phyloP scores from a whole-genome alignment of 1,284 basidiomycete species.

The Porogramme epimiltina region DNA sequence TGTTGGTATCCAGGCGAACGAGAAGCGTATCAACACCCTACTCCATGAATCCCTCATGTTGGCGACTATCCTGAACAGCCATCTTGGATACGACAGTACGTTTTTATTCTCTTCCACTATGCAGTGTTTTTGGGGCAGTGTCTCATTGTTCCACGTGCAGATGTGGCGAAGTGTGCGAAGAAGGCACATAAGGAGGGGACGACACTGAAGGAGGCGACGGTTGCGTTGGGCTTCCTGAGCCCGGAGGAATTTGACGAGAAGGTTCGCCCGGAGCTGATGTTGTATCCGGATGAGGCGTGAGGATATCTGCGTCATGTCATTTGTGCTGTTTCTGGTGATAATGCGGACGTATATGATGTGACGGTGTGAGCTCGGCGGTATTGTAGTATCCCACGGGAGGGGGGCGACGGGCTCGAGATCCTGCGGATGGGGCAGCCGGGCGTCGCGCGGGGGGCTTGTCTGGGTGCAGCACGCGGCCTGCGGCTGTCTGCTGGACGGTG shows the following conservation, averaged over 20 bases:
- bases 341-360: slow-evolving; percentile 20
- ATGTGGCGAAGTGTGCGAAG: slow-evolving; percentile 98
- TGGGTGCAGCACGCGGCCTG: background rate
- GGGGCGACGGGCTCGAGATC: background rate
- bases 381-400: slow-evolving; percentile 5
- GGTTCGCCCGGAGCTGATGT: slow-evolving; percentile 92
- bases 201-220: slow-evolving; percentile 94
- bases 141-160: slow-evolving; percentile 41
- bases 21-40: slow-evolving; percentile 87
- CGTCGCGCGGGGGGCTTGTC: background rate
- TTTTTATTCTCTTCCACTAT: slow-evolving; percentile 25
- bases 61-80: slow-evolving; percentile 92
- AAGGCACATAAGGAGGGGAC: slow-evolving; percentile 99
- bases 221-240: slow-evolving; percentile 84
- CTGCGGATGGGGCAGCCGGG: background rate
- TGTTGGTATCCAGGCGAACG: slow-evolving; percentile 95
- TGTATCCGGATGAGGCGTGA: slow-evolving; percentile 67
- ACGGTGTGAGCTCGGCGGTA: slow-evolving; percentile 8
- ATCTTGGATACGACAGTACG: slow-evolving; percentile 94
- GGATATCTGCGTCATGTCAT: slow-evolving; percentile 3
- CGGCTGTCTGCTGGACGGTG: background rate
- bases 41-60: slow-evolving; percentile 97
- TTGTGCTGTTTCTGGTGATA: slow-evolving; percentile 14
- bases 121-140: slow-evolving; percentile 2
- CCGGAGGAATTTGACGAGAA: slow-evolving; percentile 94